Evolutionary conservation across 1,284 basidiomycete genomes (phyloP), one percentile per base, ranked within the genome.

Genomic region (Boletus putidus): DNA sequence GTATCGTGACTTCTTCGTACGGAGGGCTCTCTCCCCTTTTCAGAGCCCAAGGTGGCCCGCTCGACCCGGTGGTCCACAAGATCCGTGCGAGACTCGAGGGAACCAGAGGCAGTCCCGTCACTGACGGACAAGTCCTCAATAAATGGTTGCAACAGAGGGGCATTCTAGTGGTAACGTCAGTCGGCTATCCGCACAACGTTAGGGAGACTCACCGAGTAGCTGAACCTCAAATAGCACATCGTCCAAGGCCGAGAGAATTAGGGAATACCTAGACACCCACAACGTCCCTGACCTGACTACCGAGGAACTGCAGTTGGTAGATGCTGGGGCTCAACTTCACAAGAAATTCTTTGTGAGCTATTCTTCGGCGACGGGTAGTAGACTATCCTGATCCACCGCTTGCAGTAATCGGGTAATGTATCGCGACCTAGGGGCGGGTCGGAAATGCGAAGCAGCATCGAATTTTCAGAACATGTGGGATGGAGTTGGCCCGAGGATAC

Each of bases 1-100:
- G 83, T 53, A 92, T 92, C 66, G 75, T 80, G 25, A 77, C 84
- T 21, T 82, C 83, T 44, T 84, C 87, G 0, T 94, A 87, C 67
- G 87, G 79, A 33, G 85, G 84, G 5, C 77, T 82, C 55, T 79
- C 81, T 1, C 82, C 81, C 15, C 70, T 90, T 16, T 79, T 80
- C 47, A 82, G 82, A 27, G 79, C 72, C 50, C 70, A 76, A 21
- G 82, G 78, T 15, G 83, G 82, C 2, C 66, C 74, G 4, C 69
- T 81, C 29, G 49, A 54, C 21, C 29, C 2, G 21, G 39, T n/a
- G 14, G 69, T 88, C 15, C 66, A 76, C 49, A 62, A 70, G 23
- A 82, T 88, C 57, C 79, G 82, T 4, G 69, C 75, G 31, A 72
- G 77, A 33, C 68, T 84, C 3, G 74, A 75, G 57, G 75, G 75